Base-by-base conservation (phyloP, 2,329 filamentous ascomycete genomes). In the Xylogone sp. region DNA sequence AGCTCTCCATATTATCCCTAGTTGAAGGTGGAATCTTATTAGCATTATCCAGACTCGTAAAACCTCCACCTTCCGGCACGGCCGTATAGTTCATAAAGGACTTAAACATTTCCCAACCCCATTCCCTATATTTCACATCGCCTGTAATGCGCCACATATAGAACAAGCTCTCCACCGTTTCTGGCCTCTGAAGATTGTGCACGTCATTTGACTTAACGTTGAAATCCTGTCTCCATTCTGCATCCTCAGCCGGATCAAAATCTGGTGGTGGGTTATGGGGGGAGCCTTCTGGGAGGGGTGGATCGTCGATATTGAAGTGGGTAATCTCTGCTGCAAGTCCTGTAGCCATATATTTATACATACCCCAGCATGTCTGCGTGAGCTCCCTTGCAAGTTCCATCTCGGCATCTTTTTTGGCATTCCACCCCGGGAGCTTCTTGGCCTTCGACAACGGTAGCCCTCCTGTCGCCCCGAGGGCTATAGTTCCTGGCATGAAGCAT, bases 141-240 rank as follows among this genome's bases (percentile, higher is more conserved):
- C 88, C 90, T 1, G 94, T 99, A 68, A 99, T 96, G 56, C 94
- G 86, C 88, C 93, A 99, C 91, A 99, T 96, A 74, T 97, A 96
- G 65, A 99, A 92, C 55, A 99, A 74, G 53, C 86, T 92, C 73
- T 99, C 94, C n/a, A 97, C 86, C 0, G 94, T 97, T 74, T 99
- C 94, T 0, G 94, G 94, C 27, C 94, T 83, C 71, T 97, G 94
- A 29, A 99, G 77, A 66, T 99, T 99, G 72, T 97, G 94, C 48
- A 79, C 75, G 68, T 99, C 94, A n/a, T 83, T 79, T n/a, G 74
- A 61, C 65, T 95, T 89, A 65, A 99, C 85, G 16, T 82, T 72
- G 62, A 87, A 93, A 66, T 97, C 94, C 51, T 84, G 71, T 55
- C 83, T 83, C 88, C 91, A 96, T 48, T 75, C 67, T 1, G 83